Evolutionary conservation across 768 basidiomycete genomes (phyloP).

Genomic region (Pseudohyphozyma bogoriensis): DNA sequence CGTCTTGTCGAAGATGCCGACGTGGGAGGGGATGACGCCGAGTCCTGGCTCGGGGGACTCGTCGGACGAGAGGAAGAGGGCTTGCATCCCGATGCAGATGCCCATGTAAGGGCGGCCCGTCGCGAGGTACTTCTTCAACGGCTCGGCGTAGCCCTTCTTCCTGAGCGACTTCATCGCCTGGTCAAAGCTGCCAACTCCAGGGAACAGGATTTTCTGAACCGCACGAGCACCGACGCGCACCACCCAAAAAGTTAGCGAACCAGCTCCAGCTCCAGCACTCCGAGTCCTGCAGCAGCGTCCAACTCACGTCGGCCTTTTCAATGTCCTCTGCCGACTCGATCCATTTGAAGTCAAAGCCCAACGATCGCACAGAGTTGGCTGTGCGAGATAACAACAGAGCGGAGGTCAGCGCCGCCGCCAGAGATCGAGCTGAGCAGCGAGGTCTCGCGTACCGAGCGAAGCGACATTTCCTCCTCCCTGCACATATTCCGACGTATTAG

Average conservation of each 20-base stretch:
- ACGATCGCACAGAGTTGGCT: constrained; percentile 40
- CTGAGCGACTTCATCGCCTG: constrained; percentile 70
- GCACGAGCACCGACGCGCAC: not conserved
- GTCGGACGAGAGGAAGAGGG: constrained; percentile 75
- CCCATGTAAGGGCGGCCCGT: constrained; percentile 81
- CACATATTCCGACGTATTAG: no score
- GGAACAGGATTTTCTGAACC: constrained; percentile 93
- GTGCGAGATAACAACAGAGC: not conserved
- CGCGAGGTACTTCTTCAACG: constrained; percentile 66
- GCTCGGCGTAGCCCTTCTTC: constrained; percentile 63
- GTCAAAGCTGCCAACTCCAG: constrained; percentile 89
- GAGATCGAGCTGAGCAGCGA: not conserved
- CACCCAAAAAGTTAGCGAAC: no score
- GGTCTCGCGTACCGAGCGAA: constrained; percentile 16
- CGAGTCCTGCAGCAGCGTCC: not conserved
- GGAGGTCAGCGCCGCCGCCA: not conserved
- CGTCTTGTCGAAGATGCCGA: constrained; percentile 51
- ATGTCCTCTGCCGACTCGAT: constrained; percentile 72
- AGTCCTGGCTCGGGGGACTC: constrained; percentile 73
- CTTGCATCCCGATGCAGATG: constrained; percentile 97
- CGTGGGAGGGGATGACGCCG: constrained; percentile 73
- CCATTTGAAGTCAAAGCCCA: constrained; percentile 85
- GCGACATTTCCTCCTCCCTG: constrained; percentile 29
- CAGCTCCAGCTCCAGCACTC: not conserved
- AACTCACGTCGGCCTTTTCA: constrained; percentile 73